These are phyloP conservation scores for Ganoderma sp. DNA, from an alignment of 1,284 basidiomycete genomes.

Conservation along the genomic window DNA sequence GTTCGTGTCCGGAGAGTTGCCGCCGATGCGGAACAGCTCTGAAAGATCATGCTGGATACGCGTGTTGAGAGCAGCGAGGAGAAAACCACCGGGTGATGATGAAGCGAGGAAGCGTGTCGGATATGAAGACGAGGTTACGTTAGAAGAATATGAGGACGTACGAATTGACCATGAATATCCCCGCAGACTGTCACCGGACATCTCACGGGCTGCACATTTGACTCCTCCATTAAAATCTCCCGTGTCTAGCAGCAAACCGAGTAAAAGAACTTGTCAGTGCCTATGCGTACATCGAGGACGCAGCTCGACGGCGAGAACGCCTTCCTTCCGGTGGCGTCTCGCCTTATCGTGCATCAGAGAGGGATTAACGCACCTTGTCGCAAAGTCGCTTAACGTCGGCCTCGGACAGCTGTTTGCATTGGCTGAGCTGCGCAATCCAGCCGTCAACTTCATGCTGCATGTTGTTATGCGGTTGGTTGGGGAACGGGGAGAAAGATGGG, in stretches of 20 bases:
- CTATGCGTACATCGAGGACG: conserved; percentile 19
- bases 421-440: conserved; percentile 97
- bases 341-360: conserved; percentile 40
- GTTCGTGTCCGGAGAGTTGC: conserved; percentile 99
- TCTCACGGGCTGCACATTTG: conserved; percentile 96
- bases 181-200: conserved; percentile 98
- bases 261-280: conserved; percentile 32
- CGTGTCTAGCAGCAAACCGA: conserved; percentile 68
- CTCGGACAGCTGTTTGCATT: conserved; percentile 98
- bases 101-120: conserved; percentile 15
- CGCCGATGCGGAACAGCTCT: conserved; percentile 98
- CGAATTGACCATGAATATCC: conserved; percentile 99
- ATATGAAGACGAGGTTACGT: conserved; percentile 25
- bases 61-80: conserved; percentile 5
- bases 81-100: conserved; percentile 9
- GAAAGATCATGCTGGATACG: conserved; percentile 90
- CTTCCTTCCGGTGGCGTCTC: conserved; percentile 33
- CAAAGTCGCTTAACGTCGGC: conserved; percentile 97
- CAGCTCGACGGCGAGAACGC: conserved; percentile 23
- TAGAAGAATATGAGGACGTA: conserved; percentile 57
- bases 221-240: conserved; percentile 97
- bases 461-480: conserved; percentile 35
- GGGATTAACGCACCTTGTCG: conserved; percentile 83
- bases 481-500: conserved; percentile 25
- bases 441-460: conserved; percentile 88